A percentile compares a stretch with the other conserved stretches of the same genome.
Evolutionary conservation across 371 early-diverging fungal species (phyloP).

Genomic region (Umbelopsis sp.): DNA sequence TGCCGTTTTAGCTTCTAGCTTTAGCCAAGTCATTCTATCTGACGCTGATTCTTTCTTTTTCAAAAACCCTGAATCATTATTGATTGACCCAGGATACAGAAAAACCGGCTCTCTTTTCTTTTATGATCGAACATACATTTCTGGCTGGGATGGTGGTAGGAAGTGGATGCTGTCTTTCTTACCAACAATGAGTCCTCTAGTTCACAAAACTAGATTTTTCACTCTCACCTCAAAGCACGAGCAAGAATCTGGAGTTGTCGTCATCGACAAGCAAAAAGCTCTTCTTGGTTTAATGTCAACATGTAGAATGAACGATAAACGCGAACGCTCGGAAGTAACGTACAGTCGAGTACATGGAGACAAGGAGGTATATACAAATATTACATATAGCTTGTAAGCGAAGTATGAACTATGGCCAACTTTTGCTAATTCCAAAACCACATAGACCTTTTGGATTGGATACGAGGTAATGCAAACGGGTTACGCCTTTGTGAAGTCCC

Average conservation of each 20-base stretch:
- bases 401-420: too few relatives aligned
- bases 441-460: slow-evolving; percentile 40
- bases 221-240: slow-evolving; percentile 38
- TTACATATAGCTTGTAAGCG: not conserved
- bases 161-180: slow-evolving; percentile 42
- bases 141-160: slow-evolving; percentile 30
- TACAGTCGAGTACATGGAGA: slow-evolving; percentile 52
- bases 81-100: slow-evolving; percentile 46
- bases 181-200: slow-evolving; percentile 30
- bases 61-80: slow-evolving; percentile 53
- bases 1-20: slow-evolving; percentile 59
- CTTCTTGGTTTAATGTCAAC: slow-evolving; percentile 51
- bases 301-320: slow-evolving; percentile 51
- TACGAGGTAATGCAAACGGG: slow-evolving; percentile 43
- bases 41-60: slow-evolving; percentile 72
- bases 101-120: slow-evolving; percentile 57
- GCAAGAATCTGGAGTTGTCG: slow-evolving; percentile 59
- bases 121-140: slow-evolving; percentile 53
- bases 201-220: slow-evolving; percentile 34
- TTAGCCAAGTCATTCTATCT: slow-evolving; percentile 61
- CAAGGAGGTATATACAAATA: slow-evolving; percentile 36
- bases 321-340: slow-evolving; percentile 41
- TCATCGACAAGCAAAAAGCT: slow-evolving; percentile 50
- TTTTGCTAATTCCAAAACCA: not conserved
- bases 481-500: slow-evolving; percentile 35